Conservation (phyloP, 1,284 basidiomycete genomes). For the Tilletiopsis washingtonensis region DNA sequence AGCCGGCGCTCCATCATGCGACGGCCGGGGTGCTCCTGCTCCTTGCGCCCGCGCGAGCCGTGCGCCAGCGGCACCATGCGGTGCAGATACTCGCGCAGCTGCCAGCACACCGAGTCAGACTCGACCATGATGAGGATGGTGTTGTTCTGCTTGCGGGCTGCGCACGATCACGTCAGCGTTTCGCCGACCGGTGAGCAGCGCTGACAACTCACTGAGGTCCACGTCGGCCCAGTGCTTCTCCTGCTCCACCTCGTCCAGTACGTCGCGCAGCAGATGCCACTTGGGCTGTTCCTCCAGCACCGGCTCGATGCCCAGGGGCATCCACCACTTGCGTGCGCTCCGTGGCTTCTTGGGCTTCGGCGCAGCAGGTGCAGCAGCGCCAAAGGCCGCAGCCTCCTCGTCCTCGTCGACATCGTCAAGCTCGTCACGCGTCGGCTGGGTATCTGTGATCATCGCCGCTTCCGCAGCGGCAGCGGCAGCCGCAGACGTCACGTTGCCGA, state of each 20-base stretch:
- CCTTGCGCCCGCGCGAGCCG: conserved; percentile 6
- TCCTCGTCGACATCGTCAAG: not conserved
- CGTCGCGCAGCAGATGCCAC: conserved; percentile 76
- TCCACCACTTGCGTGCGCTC: conserved; percentile 51
- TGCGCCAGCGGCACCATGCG: conserved; percentile 19
- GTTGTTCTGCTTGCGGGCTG: conserved; percentile 15
- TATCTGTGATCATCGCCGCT: not conserved
- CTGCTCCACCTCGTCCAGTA: conserved; percentile 84
- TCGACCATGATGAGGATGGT: conserved; percentile 43
- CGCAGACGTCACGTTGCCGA: conserved; percentile 51
- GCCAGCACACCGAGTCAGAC: conserved; percentile 27
- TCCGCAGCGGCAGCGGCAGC: too few relatives aligned
- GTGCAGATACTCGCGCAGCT: conserved; percentile 33
- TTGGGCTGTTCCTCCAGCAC: conserved; percentile 91
- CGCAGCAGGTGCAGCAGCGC: too few relatives aligned
- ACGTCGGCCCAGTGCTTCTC: conserved; percentile 58
- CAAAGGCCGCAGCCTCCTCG: not conserved
- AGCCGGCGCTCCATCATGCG: conserved; percentile 71
- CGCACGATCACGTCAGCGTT: not conserved
- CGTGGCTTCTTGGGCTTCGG: too few relatives aligned
- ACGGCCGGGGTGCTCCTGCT: conserved; percentile 37
- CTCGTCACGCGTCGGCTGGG: not conserved
- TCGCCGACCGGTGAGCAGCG: not conserved
- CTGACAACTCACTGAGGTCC: conserved; percentile 13
- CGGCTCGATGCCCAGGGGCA: conserved; percentile 72